These are phyloP conservation scores for Daedalea quercina DNA, from an alignment of 768 basidiomycete genomes.

Conservation along the genomic window DNA sequence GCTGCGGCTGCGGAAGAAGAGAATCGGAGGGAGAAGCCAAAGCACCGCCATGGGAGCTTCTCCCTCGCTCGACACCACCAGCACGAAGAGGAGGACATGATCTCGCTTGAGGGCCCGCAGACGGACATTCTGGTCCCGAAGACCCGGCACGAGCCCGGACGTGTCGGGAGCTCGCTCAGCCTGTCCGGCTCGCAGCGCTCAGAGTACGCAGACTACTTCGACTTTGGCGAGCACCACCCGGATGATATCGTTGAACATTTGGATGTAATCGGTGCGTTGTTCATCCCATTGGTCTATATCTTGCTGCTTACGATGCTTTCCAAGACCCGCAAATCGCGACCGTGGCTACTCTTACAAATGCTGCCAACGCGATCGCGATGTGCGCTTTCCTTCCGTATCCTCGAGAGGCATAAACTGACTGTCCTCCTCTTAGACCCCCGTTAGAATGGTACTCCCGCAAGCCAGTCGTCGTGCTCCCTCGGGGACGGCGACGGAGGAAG, in stretches of 20 bases:
- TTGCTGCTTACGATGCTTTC: neutral
- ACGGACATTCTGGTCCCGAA: constrained; percentile 31
- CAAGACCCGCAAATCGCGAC: constrained; percentile 70
- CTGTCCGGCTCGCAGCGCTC: constrained; percentile 19
- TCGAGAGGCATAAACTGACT: neutral
- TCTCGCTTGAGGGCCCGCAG: constrained; percentile 34
- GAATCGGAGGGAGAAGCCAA: neutral
- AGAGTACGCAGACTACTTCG: constrained; percentile 6
- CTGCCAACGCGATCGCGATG: constrained; percentile 76
- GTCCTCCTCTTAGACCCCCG: constrained; percentile 46
- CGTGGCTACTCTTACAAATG: constrained; percentile 69
- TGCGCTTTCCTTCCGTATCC: constrained; percentile 18
- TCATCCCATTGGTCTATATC: neutral
- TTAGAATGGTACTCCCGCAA: constrained; percentile 62
- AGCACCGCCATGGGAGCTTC: neutral
- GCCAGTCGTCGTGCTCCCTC: constrained; percentile 56
- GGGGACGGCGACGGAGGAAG: constrained; percentile 12
- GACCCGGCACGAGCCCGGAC: constrained; percentile 29
- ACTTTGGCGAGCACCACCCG: constrained; percentile 41
- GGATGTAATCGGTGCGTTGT: constrained; percentile 61
- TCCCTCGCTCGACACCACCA: constrained; percentile 1
- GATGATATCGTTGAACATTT: constrained; percentile 81
- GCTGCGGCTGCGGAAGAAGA: too few species aligned
- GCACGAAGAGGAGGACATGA: constrained; percentile 12
- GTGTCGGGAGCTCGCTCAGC: constrained; percentile 40